Conservation (phyloP, 441 rosid species). For the Croton setiger region DNA sequence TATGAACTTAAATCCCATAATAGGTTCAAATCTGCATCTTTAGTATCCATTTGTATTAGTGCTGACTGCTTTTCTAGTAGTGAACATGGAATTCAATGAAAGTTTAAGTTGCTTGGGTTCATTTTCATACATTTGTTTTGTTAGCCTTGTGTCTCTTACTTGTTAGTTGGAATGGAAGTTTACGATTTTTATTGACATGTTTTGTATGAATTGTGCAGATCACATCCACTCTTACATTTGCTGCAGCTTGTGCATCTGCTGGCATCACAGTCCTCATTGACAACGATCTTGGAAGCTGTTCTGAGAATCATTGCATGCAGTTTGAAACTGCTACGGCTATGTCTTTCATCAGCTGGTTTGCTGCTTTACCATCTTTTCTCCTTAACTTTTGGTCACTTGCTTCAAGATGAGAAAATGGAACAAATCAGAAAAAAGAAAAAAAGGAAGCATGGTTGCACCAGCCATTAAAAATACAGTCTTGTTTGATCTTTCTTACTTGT, state of each 20-base stretch:
- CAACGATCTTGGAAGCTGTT: slow-evolving; percentile 61
- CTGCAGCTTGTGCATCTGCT: slow-evolving; percentile 84
- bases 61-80: too few relatives aligned
- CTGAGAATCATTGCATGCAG: slow-evolving; percentile 51
- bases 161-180: neutral
- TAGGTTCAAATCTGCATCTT: neutral
- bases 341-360: slow-evolving; percentile 75
- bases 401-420: slow-evolving; percentile 35
- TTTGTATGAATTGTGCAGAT: slow-evolving; percentile 38
- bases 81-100: neutral
- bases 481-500: slow-evolving; percentile 13
- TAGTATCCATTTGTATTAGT: too few relatives aligned
- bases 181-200: neutral
- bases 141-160: neutral
- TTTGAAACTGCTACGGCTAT: slow-evolving; percentile 74
- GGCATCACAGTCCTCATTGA: slow-evolving; percentile 84
- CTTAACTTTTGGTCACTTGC: slow-evolving; percentile 74
- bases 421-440: neutral
- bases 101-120: neutral
- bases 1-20: neutral
- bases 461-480: slow-evolving; percentile 9
- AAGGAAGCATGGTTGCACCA: neutral
- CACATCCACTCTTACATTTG: slow-evolving; percentile 64
- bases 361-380: slow-evolving; percentile 65
- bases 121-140: slow-evolving; percentile 2